Evolutionary conservation across 1,139 yeast genomes (phyloP), one percentile per base, ranked within the genome.

Genomic region (Neolecta irregularis): DNA sequence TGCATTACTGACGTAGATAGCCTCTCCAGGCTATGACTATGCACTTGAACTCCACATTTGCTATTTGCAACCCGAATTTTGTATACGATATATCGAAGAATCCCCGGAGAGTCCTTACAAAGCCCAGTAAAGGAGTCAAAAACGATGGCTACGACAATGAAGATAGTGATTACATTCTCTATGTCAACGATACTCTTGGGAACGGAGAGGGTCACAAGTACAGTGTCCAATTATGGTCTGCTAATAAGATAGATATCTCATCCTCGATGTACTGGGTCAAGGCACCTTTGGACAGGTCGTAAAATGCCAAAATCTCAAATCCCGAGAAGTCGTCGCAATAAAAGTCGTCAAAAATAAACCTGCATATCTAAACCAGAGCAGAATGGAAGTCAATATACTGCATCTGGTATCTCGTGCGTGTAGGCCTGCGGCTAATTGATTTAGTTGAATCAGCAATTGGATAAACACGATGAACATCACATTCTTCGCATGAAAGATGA

Each of bases 221-320:
- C 18, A 32, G 12, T 16, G 17, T 34, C 5, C 19, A 19, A 12
- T 21, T 36, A 33, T 29, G 18, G 28, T 25, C 7, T 18, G 30
- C 26, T 25, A 19, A 42, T 12, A 20, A 24, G 4, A 26, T 38
- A 75, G 80, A 51, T 85, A 85, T 52, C 65, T 88, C 49, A 95
- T 91, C 3, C 60, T 88, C 43, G 96, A 88, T 55, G 67, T 88
- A 17, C 58, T 91, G 32, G 99, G 99, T 1, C 88, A 85, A 45
- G 99, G 99, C 3, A 85, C 98, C 1, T 88, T 91, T 64, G 98
- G 98, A 4, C 99, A 88, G 56, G 99, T 91, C 37, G 96, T 85
- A 23, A 88, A 88, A 57, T 88, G 96, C 57, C 98, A 88, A 56
- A 83, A 88, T 54, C 63, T 88, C 55, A 62, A 72, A 33, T 83